Percentiles rank a stretch among this genome's conserved stretches.
Evolutionary conservation across 2,329 filamentous ascomycete genomes (phyloP).

Genomic region (Colletotrichum truncatum): DNA sequence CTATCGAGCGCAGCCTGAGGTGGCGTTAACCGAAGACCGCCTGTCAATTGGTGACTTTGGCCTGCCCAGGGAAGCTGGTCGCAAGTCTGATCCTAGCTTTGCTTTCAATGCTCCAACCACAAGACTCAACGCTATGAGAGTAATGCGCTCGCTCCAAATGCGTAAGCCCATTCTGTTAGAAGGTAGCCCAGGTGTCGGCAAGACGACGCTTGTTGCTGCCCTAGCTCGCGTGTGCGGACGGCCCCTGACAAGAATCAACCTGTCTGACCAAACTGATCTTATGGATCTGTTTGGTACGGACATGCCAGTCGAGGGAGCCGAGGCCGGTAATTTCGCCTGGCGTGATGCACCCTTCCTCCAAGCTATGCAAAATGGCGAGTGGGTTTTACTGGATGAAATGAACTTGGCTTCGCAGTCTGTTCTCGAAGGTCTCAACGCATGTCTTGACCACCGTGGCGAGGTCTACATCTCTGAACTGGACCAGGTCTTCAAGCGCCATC

Average conservation of each 20-base stretch:
- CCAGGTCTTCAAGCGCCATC: slow-evolving; percentile 90
- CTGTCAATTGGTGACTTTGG: slow-evolving; percentile 81
- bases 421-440: slow-evolving; percentile 94
- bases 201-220: slow-evolving; percentile 91
- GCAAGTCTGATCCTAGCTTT: slow-evolving; percentile 67
- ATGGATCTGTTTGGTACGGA: slow-evolving; percentile 98
- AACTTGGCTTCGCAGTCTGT: slow-evolving; percentile 97
- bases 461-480: slow-evolving; percentile 96
- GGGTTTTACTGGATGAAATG: slow-evolving; percentile 98
- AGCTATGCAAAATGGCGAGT: slow-evolving; percentile 96
- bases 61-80: slow-evolving; percentile 61
- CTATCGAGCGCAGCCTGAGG: slow-evolving; percentile 70
- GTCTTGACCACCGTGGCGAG: slow-evolving; percentile 94
- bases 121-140: slow-evolving; percentile 86
- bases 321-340: slow-evolving; percentile 93
- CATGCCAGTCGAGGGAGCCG: slow-evolving; percentile 91
- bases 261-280: slow-evolving; percentile 97
- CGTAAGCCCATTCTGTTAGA: slow-evolving; percentile 93
- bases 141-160: slow-evolving; percentile 88
- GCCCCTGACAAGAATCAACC: slow-evolving; percentile 90
- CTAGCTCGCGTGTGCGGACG: slow-evolving; percentile 82
- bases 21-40: slow-evolving; percentile 61
- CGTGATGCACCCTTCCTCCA: slow-evolving; percentile 93
- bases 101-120: slow-evolving; percentile 92
- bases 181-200: slow-evolving; percentile 97